Conservation (phyloP, 768 basidiomycete species). For the Cystofilobasidium macerans region DNA sequence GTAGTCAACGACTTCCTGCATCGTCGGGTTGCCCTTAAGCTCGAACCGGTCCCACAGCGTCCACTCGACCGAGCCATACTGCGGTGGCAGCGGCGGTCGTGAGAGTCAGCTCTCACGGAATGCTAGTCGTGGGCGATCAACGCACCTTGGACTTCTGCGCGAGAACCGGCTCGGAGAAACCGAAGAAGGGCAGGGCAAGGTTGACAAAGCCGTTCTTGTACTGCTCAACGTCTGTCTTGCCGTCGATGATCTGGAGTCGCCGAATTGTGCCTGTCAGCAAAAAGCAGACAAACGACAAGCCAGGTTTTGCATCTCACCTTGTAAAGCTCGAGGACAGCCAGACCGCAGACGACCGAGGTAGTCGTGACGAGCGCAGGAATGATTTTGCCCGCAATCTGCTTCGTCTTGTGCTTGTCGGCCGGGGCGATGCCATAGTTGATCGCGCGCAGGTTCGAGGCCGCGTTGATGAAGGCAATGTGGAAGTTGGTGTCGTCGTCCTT, state of each 20-base stretch:
- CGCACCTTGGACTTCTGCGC: slow-evolving; percentile 66
- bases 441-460: slow-evolving; percentile 91
- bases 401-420: slow-evolving; percentile 84
- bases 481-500: slow-evolving; percentile 97
- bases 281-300: background rate
- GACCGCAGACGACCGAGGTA: slow-evolving; percentile 84
- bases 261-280: background rate
- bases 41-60: slow-evolving; percentile 97
- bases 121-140: no score
- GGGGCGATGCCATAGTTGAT: slow-evolving; percentile 80
- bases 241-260: slow-evolving; percentile 68
- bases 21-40: slow-evolving; percentile 76
- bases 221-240: slow-evolving; percentile 80
- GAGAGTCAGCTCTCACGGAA: background rate
- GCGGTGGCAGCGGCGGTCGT: background rate
- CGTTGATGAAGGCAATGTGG: slow-evolving; percentile 98
- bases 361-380: slow-evolving; percentile 99
- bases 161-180: slow-evolving; percentile 92
- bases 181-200: slow-evolving; percentile 94
- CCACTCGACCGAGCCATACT: slow-evolving; percentile 80
- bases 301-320: slow-evolving; percentile 49
- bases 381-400: slow-evolving; percentile 91
- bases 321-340: slow-evolving; percentile 92
- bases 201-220: slow-evolving; percentile 99
- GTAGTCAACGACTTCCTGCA: slow-evolving; percentile 70